phyloP scores from a whole-genome alignment of 345 rosid genomes.

The Tarenaya hassleriana region DNA sequence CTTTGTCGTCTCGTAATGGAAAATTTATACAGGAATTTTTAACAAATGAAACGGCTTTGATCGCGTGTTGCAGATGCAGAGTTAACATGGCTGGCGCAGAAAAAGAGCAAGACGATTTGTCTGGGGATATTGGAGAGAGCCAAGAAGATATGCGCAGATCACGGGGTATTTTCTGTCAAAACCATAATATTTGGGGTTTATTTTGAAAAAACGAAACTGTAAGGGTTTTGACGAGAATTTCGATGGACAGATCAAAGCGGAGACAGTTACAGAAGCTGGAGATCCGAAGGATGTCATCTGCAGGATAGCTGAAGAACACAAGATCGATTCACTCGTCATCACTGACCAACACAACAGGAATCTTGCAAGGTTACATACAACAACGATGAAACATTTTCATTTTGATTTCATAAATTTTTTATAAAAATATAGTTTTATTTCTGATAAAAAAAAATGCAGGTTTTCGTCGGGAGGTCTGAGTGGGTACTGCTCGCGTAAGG shows the following conservation, averaged over 20 bases:
- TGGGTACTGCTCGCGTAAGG: constrained; percentile 28
- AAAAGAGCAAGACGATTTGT: constrained; percentile 27
- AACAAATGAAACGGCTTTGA: background rate
- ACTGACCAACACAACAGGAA: constrained; percentile 22
- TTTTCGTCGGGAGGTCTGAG: constrained; percentile 22
- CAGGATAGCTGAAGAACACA: constrained; percentile 27
- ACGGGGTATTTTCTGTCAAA: constrained; percentile 32
- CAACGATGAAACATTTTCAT: background rate
- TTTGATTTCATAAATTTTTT: no score
- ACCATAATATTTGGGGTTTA: constrained; percentile 6
- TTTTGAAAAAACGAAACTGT: background rate
- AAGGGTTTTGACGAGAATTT: background rate
- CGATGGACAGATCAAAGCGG: constrained; percentile 35
- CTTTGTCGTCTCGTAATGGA: background rate
- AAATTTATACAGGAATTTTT: background rate
- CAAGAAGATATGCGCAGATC: constrained; percentile 33
- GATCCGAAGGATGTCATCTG: constrained; percentile 30
- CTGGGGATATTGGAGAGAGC: constrained; percentile 46
- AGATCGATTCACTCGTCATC: constrained; percentile 29
- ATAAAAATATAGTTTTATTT: no score
- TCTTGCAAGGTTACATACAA: constrained; percentile 38
- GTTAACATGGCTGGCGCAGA: constrained; percentile 19
- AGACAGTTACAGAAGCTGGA: constrained; percentile 33
- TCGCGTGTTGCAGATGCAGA: constrained; percentile 23
- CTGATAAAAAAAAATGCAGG: background rate